A percentile compares a stretch with the other conserved stretches of the same genome.
phyloP scores from a whole-genome alignment of 805 yeast species.

The Nakazawaea molendinolei region DNA sequence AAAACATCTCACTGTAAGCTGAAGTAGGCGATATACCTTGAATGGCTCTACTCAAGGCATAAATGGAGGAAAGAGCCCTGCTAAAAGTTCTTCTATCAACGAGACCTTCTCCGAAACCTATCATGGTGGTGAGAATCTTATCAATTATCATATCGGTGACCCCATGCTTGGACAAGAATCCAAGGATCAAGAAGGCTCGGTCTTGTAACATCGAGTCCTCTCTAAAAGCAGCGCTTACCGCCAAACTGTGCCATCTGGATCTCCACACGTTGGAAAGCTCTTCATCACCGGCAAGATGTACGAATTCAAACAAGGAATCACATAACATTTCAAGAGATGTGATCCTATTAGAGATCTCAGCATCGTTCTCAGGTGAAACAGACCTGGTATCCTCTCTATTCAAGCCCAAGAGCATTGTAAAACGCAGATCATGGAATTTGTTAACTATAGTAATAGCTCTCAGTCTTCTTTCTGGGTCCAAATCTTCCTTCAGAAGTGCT shows the following conservation, averaged over 20 bases:
- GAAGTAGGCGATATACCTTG: slow-evolving; percentile 42
- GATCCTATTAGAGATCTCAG: slow-evolving; percentile 33
- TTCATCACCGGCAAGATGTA: slow-evolving; percentile 39
- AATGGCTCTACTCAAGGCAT: slow-evolving; percentile 40
- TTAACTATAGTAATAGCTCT: slow-evolving; percentile 41
- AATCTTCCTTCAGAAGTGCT: slow-evolving; percentile 47
- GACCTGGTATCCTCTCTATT: slow-evolving; percentile 43
- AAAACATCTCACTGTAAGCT: slow-evolving; percentile 36
- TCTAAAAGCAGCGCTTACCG: slow-evolving; percentile 55
- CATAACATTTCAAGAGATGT: slow-evolving; percentile 54
- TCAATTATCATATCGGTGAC: slow-evolving; percentile 49
- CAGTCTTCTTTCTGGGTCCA: slow-evolving; percentile 32
- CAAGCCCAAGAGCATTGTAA: slow-evolving; percentile 63
- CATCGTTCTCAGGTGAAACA: slow-evolving; percentile 24
- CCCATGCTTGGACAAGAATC: slow-evolving; percentile 59
- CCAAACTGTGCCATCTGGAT: slow-evolving; percentile 57
- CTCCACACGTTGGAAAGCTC: slow-evolving; percentile 50
- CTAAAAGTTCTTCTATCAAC: slow-evolving; percentile 23
- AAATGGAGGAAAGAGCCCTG: slow-evolving; percentile 27
- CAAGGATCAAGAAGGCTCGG: slow-evolving; percentile 62
- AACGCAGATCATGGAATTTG: slow-evolving; percentile 52
- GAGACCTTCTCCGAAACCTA: slow-evolving; percentile 2
- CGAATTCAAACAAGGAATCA: slow-evolving; percentile 44
- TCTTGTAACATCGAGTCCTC: slow-evolving; percentile 54
- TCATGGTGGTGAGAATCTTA: slow-evolving; percentile 20